Evolutionary conservation across 805 yeast species (phyloP), one percentile per base, ranked within the genome.

Genomic region (Schwanniomyces occidentalis): DNA sequence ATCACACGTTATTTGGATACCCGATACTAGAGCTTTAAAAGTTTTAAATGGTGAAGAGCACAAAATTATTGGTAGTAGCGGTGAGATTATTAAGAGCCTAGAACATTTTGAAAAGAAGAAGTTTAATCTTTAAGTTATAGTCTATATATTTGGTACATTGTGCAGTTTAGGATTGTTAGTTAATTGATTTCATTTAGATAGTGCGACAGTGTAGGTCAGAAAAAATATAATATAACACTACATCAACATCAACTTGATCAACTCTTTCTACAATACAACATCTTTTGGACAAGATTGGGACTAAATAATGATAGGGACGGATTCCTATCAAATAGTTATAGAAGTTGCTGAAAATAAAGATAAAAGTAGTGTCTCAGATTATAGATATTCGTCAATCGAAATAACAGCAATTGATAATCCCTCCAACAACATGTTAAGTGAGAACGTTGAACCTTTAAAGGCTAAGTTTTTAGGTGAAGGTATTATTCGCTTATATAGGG

Each of bases 1-100:
- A 8, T 85, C 87, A 9, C 73, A 71, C 35, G 96, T 91, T n/a
- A 74, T 91, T 30, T 93, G 98, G 99, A 84, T 90, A 9, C 98
- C 99, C 7, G 91, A 91, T 58, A 71, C 73, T 16, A 77, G 85
- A 38, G 95, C 95, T 0, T 51, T 75, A 21, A 64, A 69, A 13
- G 73, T 76, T 6, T 59, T 85, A 44, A 54, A 61, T 10, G 76
- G 79, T 6, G 71, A 73, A 27, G 74, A 78, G 44, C 51, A 70
- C 6, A 64, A 63, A 5, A 65, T 75, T 14, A 57, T 86, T 34
- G 80, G 75, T 2, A 71, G 64, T 31, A 63, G 70, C 31, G 93
- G 90, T 24, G 80, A 75, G 46, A 55, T 82, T 8, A 51, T 85
- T 30, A 49, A 49, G 3, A 65, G 79, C 6, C 61, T 87, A 32